Evolutionary conservation across 345 rosid genomes (phyloP), one percentile per base, ranked within the genome.

Genomic region (Brassica cretica): DNA sequence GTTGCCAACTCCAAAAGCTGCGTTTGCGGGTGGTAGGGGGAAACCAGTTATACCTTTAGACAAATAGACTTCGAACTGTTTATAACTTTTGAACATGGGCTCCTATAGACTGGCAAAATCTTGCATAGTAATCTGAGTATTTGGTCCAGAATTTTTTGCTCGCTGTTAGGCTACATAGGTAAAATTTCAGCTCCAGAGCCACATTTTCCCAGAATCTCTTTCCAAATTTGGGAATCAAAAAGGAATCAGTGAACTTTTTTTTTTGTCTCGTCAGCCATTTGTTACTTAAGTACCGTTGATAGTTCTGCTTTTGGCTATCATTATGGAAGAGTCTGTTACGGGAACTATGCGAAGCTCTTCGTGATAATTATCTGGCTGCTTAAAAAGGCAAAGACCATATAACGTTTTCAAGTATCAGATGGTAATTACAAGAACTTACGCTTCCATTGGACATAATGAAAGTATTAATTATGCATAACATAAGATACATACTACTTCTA

Each of bases 201-300:
- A 86, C 79, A 74, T 68, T 82, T 86, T 78, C 80, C 86, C 53
- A 87, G 58, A 70, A 80, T 79, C 70, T 87, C 88, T 82, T 87
- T 91, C 98, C 96, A 89, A 41, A 87, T 81, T 44, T 86, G 80
- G 51, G 86, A 79, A 62, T 85, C 93, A 80, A 77, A 80, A 70
- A 83, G 79, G 35, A 5, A 32, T 32, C 7, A 32, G 5, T 32
- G 35, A 32, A 3, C 7, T 32, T 59, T 85, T 84, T 85, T 84
- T 21, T 21, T 21, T 85, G 76, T 85, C 83, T 41, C 41, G 84
- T 64, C 86, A 53, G 76, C 85, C 88, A 84, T 80, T 81, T 70
- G 86, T 69, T 79, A 75, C 79, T 62, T 70, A 88, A 82, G 83
- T 72, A 69, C 68, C 84, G 64, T 68, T 78, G 64, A 56, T 49